Evolutionary conservation across 768 basidiomycete genomes (phyloP), one percentile per base, ranked within the genome.

Genomic region (Boletus vermiculosoides): DNA sequence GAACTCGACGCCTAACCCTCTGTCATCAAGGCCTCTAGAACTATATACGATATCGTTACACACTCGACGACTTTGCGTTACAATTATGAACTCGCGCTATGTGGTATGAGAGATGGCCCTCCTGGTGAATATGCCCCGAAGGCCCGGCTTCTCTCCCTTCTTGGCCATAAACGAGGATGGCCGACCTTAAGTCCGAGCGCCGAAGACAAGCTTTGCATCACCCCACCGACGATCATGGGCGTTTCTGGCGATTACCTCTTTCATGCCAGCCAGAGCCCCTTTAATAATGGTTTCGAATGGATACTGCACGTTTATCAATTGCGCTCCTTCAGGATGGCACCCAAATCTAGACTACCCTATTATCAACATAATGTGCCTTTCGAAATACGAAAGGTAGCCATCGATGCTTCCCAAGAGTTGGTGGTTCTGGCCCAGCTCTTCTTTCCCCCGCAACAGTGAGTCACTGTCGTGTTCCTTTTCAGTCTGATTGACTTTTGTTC

Each of bases 321-420:
- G 42, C 71, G 71, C 52, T 72, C 71, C 30, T 71, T 72, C 50
- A 66, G 71, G 49, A 65, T 58, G 58, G 58, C 55, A 1, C 70
- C 62, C 39, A 57, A 59, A 50, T 45, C 66, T 56, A 65, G 54
- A 25, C 39, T 72, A 66, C 65, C 62, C 44, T 71, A 65, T 60
- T 65, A 69, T 59, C 67, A 65, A 55, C 69, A 72, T 60, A 68
- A 65, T 62, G 54, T 73, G 4, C 63, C 71, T 56, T 72, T 73
- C 56, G 71, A 72, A 28, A 67, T 72, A 54, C 68, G 72, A 49
- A 67, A 65, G 55, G 63, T 72, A 22, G 71, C 72, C 15, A 73
- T 72, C 42, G 71, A 72, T 36, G 56, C 63, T 39, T 60, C 62
- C 5, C 70, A 72, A 55, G 65, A 69, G 52, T 42, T 72, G 59